Evolutionary conservation across 495 filamentous ascomycete genomes (phyloP).

Genomic region (Penicillium waksmanii): DNA sequence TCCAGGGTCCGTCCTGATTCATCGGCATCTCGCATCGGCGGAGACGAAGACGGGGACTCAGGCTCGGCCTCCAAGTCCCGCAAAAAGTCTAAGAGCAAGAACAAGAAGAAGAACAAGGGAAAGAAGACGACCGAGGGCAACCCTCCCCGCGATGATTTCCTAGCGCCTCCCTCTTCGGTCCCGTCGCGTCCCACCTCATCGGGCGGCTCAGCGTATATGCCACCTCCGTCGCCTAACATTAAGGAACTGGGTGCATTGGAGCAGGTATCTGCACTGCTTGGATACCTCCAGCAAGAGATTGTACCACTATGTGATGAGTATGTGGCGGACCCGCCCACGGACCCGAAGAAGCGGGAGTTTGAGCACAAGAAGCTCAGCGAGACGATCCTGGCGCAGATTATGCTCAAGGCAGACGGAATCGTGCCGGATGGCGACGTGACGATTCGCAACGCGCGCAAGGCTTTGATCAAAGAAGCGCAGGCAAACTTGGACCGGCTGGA

Average conservation of each 20-base stretch:
- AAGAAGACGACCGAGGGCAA: constrained; percentile 42
- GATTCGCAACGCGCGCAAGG: constrained; percentile 68
- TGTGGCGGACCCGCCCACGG: constrained; percentile 64
- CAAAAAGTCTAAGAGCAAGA: constrained; percentile 42
- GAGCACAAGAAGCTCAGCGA: constrained; percentile 83
- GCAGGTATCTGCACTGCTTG: constrained; percentile 70
- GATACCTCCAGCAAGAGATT: constrained; percentile 67
- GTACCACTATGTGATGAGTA: constrained; percentile 70
- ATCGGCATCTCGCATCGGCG: constrained; percentile 26
- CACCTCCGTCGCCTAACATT: constrained; percentile 42
- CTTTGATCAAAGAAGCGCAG: constrained; percentile 77
- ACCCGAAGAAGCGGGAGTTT: constrained; percentile 70
- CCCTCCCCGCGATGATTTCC: constrained; percentile 16
- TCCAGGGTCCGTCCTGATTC: constrained; percentile 15
- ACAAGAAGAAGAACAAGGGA: constrained; percentile 44
- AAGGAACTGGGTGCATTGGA: constrained; percentile 57
- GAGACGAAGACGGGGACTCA: constrained; percentile 34
- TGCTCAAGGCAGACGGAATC: constrained; percentile 85
- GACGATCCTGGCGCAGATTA: constrained; percentile 77
- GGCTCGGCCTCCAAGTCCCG: constrained; percentile 22
- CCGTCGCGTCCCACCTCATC: constrained; percentile 29
- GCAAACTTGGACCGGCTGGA: constrained; percentile 66
- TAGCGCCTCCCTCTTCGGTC: constrained; percentile 19
- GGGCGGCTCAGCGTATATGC: constrained; percentile 26
- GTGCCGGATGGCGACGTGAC: constrained; percentile 70